phyloP scores from a whole-genome alignment of 2,329 filamentous ascomycete species.

The Trichoderma sp. region DNA sequence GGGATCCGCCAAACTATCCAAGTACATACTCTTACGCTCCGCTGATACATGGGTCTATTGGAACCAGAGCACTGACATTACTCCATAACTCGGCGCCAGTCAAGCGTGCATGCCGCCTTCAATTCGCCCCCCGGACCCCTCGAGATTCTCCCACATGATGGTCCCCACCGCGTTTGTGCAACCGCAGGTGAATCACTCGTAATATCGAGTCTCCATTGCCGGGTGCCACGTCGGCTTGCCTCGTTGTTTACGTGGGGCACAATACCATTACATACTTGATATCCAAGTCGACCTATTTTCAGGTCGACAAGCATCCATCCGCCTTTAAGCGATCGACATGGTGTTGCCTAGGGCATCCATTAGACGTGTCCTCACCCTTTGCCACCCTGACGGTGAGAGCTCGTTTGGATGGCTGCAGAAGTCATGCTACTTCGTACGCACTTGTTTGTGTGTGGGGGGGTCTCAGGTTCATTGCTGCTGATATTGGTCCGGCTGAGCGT shows the following conservation, averaged over 20 bases:
- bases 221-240: conserved; percentile 7
- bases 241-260: conserved; percentile 1
- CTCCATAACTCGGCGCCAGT: background rate
- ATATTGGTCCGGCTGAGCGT: background rate
- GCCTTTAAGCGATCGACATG: background rate
- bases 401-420: background rate
- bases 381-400: conserved; percentile 10
- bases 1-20: no score
- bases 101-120: background rate
- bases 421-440: background rate
- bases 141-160: background rate
- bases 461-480: background rate
- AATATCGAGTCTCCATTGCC: conserved; percentile 3
- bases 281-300: background rate
- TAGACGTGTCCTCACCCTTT: background rate
- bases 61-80: background rate
- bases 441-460: background rate
- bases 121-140: background rate
- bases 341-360: background rate
- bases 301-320: conserved; percentile 4
- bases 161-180: background rate
- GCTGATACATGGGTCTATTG: background rate
- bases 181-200: background rate
- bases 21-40: background rate
- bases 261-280: background rate